Percentiles rank a stretch among this genome's conserved stretches.
Evolutionary conservation across 345 rosid species (phyloP).

Genomic region (Punica granatum): DNA sequence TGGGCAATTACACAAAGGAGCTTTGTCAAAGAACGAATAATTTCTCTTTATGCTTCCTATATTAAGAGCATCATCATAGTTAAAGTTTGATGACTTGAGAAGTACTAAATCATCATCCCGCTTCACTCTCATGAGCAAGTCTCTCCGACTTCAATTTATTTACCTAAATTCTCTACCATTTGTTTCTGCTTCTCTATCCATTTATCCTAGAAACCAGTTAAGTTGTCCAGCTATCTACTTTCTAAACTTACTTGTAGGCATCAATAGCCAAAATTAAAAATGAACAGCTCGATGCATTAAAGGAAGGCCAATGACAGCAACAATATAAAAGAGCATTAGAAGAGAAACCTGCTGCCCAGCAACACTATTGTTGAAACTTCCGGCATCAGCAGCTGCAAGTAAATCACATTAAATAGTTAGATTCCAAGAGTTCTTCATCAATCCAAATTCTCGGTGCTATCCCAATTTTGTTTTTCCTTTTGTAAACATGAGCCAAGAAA

Average conservation of each 20-base stretch:
- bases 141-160: neutral
- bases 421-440: neutral
- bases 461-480: neutral
- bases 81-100: neutral
- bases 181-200: neutral
- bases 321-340: neutral
- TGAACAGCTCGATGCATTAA: neutral
- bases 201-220: neutral
- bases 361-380: slow-evolving; percentile 83
- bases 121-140: neutral
- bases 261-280: neutral
- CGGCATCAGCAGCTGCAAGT: slow-evolving; percentile 67
- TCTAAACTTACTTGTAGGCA: neutral
- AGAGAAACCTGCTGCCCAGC: slow-evolving; percentile 65
- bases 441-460: neutral
- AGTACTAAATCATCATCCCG: neutral
- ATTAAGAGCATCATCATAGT: neutral
- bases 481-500: neutral
- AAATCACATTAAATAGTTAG: neutral
- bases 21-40: neutral
- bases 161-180: neutral
- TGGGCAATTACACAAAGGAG: neutral
- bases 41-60: neutral
- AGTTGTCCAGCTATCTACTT: neutral
- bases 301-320: neutral